phyloP scores from a whole-genome alignment of 176 grass and related monocot genomes.

The Aegilops umbellulata region DNA sequence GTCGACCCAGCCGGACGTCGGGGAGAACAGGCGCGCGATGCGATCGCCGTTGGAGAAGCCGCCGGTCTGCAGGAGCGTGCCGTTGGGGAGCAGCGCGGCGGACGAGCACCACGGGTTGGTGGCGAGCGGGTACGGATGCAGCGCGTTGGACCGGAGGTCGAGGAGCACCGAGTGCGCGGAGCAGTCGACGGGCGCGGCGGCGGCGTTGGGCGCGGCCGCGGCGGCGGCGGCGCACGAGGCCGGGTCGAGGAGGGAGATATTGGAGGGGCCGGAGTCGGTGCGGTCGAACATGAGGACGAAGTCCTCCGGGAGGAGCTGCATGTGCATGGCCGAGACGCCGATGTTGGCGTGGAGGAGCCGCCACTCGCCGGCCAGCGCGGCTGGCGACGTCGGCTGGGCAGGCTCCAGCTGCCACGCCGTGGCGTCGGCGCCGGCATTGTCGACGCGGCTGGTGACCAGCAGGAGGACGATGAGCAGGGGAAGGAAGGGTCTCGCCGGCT shows the following conservation, averaged over 20 bases:
- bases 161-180: conserved; percentile 75
- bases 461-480: neutral
- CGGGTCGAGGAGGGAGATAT: conserved; percentile 48
- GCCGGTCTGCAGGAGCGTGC: conserved; percentile 74
- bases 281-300: conserved; percentile 79
- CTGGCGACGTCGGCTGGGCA: too few species aligned
- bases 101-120: conserved; percentile 93
- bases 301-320: conserved; percentile 78
- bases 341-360: conserved; percentile 65
- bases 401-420: conserved; percentile 33
- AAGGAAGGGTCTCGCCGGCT: neutral
- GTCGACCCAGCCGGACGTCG: conserved; percentile 60
- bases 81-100: conserved; percentile 68
- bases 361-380: conserved; percentile 47
- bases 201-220: neutral
- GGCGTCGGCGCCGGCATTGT: neutral
- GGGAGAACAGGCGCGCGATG: conserved; percentile 63
- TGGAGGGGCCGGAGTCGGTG: conserved; percentile 65
- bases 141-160: conserved; percentile 31
- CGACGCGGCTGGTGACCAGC: neutral
- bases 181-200: conserved; percentile 36
- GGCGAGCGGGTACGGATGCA: conserved; percentile 55
- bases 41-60: conserved; percentile 76
- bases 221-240: conserved; percentile 4
- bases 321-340: conserved; percentile 90